phyloP scores from a whole-genome alignment of 306 rosid species.

The Trichosanthes cucumerina region DNA sequence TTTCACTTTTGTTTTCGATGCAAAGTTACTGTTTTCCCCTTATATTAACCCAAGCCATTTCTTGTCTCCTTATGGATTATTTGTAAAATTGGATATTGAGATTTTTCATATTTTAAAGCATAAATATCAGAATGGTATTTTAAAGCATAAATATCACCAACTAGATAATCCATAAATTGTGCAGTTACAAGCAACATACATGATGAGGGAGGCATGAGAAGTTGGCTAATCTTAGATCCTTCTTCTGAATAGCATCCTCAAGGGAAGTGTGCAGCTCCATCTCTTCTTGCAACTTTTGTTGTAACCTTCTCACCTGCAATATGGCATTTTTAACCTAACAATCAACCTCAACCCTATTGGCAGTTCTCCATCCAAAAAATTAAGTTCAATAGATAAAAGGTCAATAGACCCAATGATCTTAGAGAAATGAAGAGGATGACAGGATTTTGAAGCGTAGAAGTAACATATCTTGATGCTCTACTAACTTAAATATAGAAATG shows the following conservation, averaged over 20 bases:
- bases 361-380: background rate
- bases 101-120: background rate
- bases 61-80: background rate
- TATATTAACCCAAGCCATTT: background rate
- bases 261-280: conserved; percentile 42
- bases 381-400: background rate
- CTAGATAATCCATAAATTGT: background rate
- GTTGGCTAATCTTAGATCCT: conserved; percentile 24
- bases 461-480: background rate
- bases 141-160: background rate
- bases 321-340: conserved; percentile 17
- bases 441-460: background rate
- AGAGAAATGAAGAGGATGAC: background rate
- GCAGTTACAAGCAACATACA: conserved; percentile 27
- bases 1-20: background rate
- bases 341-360: background rate
- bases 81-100: background rate
- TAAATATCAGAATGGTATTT: background rate
- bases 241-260: conserved; percentile 38
- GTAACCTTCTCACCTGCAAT: conserved; percentile 40
- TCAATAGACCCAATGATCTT: background rate
- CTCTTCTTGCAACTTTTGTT: conserved; percentile 44
- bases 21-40: background rate
- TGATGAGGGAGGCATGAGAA: conserved; percentile 30
- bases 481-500: background rate